Evolutionary conservation across 2,329 filamentous ascomycete species (phyloP).

Genomic region (Pochonia chlamydosporia): DNA sequence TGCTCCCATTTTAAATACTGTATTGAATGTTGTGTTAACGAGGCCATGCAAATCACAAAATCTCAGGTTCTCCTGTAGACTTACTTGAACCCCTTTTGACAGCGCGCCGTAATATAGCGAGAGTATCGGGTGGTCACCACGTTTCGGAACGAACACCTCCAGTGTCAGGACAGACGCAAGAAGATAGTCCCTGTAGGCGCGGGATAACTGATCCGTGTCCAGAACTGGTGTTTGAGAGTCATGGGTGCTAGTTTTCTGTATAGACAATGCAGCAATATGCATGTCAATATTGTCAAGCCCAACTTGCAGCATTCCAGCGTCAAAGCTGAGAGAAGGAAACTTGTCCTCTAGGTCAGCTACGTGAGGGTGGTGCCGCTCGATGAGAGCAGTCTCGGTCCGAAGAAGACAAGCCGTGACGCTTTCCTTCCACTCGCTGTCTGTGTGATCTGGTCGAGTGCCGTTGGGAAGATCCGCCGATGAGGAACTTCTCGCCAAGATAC

Average conservation of each 20-base stretch:
- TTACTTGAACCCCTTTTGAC: constrained; percentile 1
- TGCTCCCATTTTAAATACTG: constrained; percentile 1
- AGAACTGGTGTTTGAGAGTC: not conserved
- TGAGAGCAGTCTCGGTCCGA: constrained; percentile 1
- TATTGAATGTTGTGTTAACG: not conserved
- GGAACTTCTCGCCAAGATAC: not conserved
- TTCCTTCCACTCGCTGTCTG: constrained; percentile 1
- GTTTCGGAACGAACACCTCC: not conserved
- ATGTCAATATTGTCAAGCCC: constrained; percentile 1
- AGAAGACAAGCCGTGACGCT: constrained; percentile 1
- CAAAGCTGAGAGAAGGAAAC: constrained; percentile 1
- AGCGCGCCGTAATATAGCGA: constrained; percentile 2
- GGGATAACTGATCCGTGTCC: not conserved
- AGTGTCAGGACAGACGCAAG: not conserved
- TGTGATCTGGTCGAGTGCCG: not conserved
- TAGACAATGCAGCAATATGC: not conserved
- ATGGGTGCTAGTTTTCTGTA: not conserved
- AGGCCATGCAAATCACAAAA: not conserved
- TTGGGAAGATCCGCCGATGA: not conserved
- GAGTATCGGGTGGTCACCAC: not conserved
- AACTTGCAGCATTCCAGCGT: not conserved
- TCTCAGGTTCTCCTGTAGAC: not conserved
- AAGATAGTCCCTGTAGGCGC: constrained; percentile 1
- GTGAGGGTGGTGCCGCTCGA: not conserved
- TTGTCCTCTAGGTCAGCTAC: not conserved